Base-by-base conservation (phyloP, 2,329 filamentous ascomycete species). In the Pezicula radicicola region DNA sequence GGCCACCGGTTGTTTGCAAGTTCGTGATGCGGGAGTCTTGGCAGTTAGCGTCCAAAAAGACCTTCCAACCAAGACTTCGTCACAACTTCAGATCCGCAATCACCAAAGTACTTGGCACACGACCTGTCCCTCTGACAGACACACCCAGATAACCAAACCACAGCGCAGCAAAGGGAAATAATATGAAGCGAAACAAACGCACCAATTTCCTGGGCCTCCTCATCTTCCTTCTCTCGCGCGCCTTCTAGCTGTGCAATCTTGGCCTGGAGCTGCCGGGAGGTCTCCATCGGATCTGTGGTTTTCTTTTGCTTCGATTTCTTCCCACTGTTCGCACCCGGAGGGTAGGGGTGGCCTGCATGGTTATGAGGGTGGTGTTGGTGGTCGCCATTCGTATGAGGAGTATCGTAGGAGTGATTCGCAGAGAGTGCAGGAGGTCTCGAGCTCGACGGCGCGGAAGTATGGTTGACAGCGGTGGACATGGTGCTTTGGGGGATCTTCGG, bases 241-340 rank as follows among this genome's bases (percentile, higher is more conserved):
- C 88, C 89, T 71, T 99, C 94, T 53, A 99, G 77, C 74, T 97
- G 94, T 19, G 91, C 93, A 67, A 99, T 97, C 67, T 95, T 91
- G 56, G 92, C 91, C 57, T 92, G 88, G 48, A 99, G 82, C 58
- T 97, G 81, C 72, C 96, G 95, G 55, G 91, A 91, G 44, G 92
- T 91, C 72, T 97, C 94, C 63, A 84, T 89, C 18, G 90, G 88
- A 68, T 96, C 92, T 58, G 89, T 75, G 45, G 81, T 77, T 74
- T 95, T 96, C 75, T 95, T 96, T 61, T 80, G 83, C 75, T 95
- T 96, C 51, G 78, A 82, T 72, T 94, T 94, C 75, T 91, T 94
- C 51, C 75, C 73, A 51, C 81, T 72, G 46, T 74, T 71, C 44
- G 80, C 70, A 43, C 79, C 72, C 63, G 73, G 67, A 54, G 73